Base-by-base conservation (phyloP, 225 moss, liverwort and hornwort species). In the Rhytidiadelphus loreus region DNA sequence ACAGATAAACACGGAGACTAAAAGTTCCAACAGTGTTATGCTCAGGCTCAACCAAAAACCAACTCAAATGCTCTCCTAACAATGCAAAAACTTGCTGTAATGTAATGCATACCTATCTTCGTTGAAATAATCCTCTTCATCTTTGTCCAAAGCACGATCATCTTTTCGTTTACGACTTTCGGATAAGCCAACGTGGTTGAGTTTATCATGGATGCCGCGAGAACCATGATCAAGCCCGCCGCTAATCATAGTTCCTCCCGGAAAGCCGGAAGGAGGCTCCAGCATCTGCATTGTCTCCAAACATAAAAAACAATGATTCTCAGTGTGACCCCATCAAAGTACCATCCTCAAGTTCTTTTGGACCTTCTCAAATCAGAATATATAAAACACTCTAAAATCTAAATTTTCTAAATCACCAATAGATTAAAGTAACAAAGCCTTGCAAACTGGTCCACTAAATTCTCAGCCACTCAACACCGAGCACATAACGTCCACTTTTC, bases 121-220 rank as follows among this genome's bases (percentile, higher is more conserved):
- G 50, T 96, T 95, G 88, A 98, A 98, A 88, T 97, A 98, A 80
- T 98, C 94, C 90, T 98, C 97, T 86, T 96, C 98, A 88, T 96
- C 96, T 91, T 98, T 98, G 88, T 96, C 98, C 83, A 96, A 82
- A 81, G 97, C 96, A 84, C 97, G 92, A 81, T 97, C 97, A 92
- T 97, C 98, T 92, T 93, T 97, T 65, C 97, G 95, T 86, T 93
- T 97, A 70, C 97, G 92, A 77, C 91, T 91, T 79, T 96, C 97
- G 46, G 93, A 83, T 74, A 93, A 87, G 59, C 94, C 91, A 33
- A 71, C 87, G 70, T 96, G 92, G 79, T 91, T 91, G 44, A 94
- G 85, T 75, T 95, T 93, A 87, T 96, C 93, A 76, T 89, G 93
- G 32, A 89, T 86, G 72, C 92, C 90, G n/a, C 93, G 91, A 77